phyloP scores from a whole-genome alignment of 179 eudicot genomes.

The Spinacia oleracea region DNA sequence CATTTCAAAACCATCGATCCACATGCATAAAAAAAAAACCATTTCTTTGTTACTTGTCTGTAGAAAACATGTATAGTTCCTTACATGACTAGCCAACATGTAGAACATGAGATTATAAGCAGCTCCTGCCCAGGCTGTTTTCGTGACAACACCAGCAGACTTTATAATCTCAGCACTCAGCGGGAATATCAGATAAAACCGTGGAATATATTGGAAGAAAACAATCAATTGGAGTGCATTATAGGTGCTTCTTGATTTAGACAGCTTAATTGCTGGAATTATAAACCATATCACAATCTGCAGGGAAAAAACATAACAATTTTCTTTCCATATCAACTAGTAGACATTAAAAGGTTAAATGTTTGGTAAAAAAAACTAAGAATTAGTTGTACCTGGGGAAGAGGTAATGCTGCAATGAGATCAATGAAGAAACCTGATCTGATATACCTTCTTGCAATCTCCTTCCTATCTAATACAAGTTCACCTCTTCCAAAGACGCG shows the following conservation, averaged over 20 bases:
- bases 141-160: conserved; percentile 80
- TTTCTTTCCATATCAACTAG: background rate
- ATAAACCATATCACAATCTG: conserved; percentile 85
- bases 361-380: background rate
- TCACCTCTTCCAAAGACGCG: conserved; percentile 77
- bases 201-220: conserved; percentile 62
- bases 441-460: conserved; percentile 60
- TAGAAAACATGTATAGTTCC: conserved; percentile 7
- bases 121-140: conserved; percentile 90
- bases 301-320: background rate
- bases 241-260: conserved; percentile 62
- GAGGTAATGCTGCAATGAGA: conserved; percentile 61
- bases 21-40: no score
- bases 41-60: background rate
- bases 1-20: conserved; percentile 1
- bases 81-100: conserved; percentile 88
- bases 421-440: conserved; percentile 58
- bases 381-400: conserved; percentile 63
- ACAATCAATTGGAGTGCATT: conserved; percentile 70
- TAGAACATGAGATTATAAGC: conserved; percentile 78
- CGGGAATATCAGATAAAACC: conserved; percentile 73
- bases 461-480: conserved; percentile 53
- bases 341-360: background rate
- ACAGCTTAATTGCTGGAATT: conserved; percentile 61
- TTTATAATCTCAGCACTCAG: conserved; percentile 68